A percentile compares a stretch with the other conserved stretches of the same genome.
Evolutionary conservation across 371 early-diverging fungal species (phyloP).

Genomic region (Lichtheimia ornata): DNA sequence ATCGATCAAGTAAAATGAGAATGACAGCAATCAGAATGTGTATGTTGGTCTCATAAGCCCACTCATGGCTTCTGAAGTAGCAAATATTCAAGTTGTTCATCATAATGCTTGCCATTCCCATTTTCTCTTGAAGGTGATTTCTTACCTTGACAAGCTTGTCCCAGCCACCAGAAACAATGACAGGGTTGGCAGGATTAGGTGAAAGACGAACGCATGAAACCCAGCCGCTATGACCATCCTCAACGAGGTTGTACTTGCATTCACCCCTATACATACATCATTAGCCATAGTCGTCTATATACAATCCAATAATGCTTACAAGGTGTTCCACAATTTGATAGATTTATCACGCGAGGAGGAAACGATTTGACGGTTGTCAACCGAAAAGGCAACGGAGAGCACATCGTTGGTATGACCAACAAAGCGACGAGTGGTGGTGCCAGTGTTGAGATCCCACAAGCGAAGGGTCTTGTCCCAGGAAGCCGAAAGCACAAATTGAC

Average conservation of each 20-base stretch:
- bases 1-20: background rate
- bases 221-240: conserved; percentile 97
- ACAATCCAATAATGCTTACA: conserved; percentile 29
- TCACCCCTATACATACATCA: conserved; percentile 66
- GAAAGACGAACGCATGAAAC: conserved; percentile 98
- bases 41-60: conserved; percentile 15
- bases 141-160: conserved; percentile 95
- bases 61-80: conserved; percentile 15
- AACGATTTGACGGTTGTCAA: conserved; percentile 98
- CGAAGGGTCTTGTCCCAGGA: conserved; percentile 99
- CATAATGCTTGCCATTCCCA: background rate
- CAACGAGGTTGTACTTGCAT: conserved; percentile 94
- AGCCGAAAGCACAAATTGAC: conserved; percentile 95
- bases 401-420: conserved; percentile 97
- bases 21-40: conserved; percentile 1
- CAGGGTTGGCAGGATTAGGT: conserved; percentile 95
- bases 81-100: conserved; percentile 15
- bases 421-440: conserved; percentile 92
- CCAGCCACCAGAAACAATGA: conserved; percentile 98
- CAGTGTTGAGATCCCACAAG: conserved; percentile 95
- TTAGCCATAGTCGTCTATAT: background rate
- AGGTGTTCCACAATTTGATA: conserved; percentile 99
- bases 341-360: conserved; percentile 97
- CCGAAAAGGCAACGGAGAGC: conserved; percentile 96
- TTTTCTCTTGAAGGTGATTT: background rate